Evolutionary conservation across 2,329 filamentous ascomycete genomes (phyloP), one percentile per base, ranked within the genome.

Genomic region (Penicillium sp.): DNA sequence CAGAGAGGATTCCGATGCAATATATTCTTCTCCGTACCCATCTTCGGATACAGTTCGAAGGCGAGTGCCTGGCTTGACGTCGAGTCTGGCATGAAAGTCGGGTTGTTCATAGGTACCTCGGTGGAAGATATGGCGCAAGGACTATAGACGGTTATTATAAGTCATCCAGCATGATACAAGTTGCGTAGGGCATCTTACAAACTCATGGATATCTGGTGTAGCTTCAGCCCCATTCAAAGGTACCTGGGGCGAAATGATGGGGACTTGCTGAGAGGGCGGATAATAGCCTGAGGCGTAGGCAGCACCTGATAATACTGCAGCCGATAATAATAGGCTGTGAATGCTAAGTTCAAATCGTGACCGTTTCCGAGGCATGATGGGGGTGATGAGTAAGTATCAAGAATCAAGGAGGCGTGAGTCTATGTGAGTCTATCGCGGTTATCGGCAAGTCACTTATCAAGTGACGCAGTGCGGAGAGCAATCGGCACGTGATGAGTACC

Each of bases 101-200:
- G 92, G 92, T 64, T 96, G 85, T 64, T 83, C 78, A 72, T 93
- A 84, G 39, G 90, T 89, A 56, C 93, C 93, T 76, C 96, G 92
- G 72, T 97, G 92, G 76, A 90, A 94, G 68, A 97, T 87, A 75
- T 99, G 93, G 66, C 91, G 87, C 55, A 99, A 83, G 7, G 69
- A 67, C 74, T 75, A 58, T 42, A 45, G 46, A 45, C 34, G 43
- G 50, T 61, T 37, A 54, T 32, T 38, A 53, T 13, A 38, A n/a
- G 24, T 3, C 45, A 42, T 45, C 26, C 14, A 51, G 4, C 24
- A 22, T 5, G 11, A 20, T 16, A 56, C 8, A 48, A 13, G 13
- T 39, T 34, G 32, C 9, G 16, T 32, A 26, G 35, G 31, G 16
- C 10, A 52, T 58, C 68, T 58, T 68, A 76, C 74, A 69, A 76